Evolutionary conservation across 352 stramenopile genomes (phyloP), one percentile per base, ranked within the genome.

Genomic region (Pythium phragmiticola): DNA sequence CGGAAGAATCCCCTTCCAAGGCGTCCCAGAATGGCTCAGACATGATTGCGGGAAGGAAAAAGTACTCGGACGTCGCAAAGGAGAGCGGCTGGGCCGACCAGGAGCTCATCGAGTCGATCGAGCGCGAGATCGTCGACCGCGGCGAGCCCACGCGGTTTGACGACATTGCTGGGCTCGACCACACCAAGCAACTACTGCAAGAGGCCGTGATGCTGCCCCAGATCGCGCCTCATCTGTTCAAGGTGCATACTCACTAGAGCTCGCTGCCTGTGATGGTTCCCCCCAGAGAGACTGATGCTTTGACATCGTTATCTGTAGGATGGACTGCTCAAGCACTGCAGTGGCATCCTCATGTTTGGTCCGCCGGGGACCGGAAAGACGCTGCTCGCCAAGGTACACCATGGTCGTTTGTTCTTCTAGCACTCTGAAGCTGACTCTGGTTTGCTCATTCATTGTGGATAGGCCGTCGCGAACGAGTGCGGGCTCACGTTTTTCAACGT

Each of bases 281-380:
- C 6, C 21, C 9, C 7, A 16, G 37, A 4, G 37, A 42, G 26
- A 30, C 26, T 30, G 26, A 30, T 30, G 26, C 26, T 30, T 42
- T 42, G 37, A 42, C 37, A 16, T 42, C 11, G 37, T 42, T 42
- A 17, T 42, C 14, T 42, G 6, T 42, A 42, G 37, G 84, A 94
- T 48, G 87, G 85, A 1, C 72, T 83, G 19, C 68, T 93, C 6
- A 93, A 92, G 49, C 87, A 83, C 2, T 95, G 87, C 67, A 94
- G 84, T 45, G 87, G 87, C 14, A 74, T 95, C 30, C 66, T 95
- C 26, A 93, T 95, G 84, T 95, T 95, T 63, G 87, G 88, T 0
- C 90, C 88, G 23, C 98, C 98, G 12, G 98, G 98, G 41, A 99
- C 98, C 13, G 98, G 98, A 51, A 99, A 99, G 84, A 99, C 98